Base-by-base conservation (phyloP, 371 early-diverging fungal genomes). In the Mortierella sp. region DNA sequence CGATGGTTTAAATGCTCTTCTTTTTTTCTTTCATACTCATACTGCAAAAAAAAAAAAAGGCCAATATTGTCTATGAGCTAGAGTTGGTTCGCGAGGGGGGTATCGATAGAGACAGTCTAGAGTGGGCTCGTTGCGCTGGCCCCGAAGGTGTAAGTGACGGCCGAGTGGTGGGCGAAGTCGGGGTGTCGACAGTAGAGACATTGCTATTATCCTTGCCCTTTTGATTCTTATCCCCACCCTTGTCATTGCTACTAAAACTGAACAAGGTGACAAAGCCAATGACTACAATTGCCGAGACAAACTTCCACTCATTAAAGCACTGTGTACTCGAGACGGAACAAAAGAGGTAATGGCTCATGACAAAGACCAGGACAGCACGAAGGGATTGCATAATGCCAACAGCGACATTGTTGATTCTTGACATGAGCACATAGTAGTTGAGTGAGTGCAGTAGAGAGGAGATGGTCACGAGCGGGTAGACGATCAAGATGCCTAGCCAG, bases 351-450 rank as follows among this genome's bases (percentile, higher is more conserved):
- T 91, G 87, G 72, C 90, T 89, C 57, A 92, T 72, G 7, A 82
- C 85, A 84, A 93, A 92, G 4, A 91, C 91, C 21, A 89, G 58
- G 6, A 93, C 91, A 1, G 93, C 91, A 18, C 92, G 81, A 19
- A 91, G 61, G 0, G 89, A 90, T 80, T 91, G 89, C 57, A 91
- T 65, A 51, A 90, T 87, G 19, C 93, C 90, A 16, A 86, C 86
- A 0, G 90, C 89, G 16, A 90, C 86, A 80, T 85, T 86, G 57
- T 87, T 87, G 44, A 84, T 82, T 48, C 75, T 56, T n/a, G 84
- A 83, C 50, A 89, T 62, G 19, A 89, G 74, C 46, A 81, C 74
- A 64, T 85, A 89, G 61, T 87, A 89, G 25, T 86, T 75, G 44
- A 84, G 60, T 53, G 85, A 84, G 63, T 89, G 88, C 11, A 84